A percentile compares a stretch with the other conserved stretches of the same genome.
These are phyloP conservation scores for Clavaria fumosa DNA, from an alignment of 768 basidiomycete genomes.

Conservation along the genomic window DNA sequence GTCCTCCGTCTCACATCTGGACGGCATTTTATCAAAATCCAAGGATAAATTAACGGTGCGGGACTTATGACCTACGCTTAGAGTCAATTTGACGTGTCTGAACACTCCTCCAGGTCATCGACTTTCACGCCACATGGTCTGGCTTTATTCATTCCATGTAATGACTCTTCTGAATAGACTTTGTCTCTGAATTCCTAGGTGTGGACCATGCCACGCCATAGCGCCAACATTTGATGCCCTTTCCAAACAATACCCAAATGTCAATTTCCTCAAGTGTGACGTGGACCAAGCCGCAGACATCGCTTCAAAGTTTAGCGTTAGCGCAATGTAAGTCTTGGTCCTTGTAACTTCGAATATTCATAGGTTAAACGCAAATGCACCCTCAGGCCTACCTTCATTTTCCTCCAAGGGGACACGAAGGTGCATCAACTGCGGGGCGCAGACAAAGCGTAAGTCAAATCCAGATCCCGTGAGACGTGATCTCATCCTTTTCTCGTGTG, in stretches of 20 bases:
- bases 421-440: conserved; percentile 66
- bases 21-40: too few relatives aligned
- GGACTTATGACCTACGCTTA: too few relatives aligned
- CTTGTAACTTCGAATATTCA: background rate
- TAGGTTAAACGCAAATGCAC: background rate
- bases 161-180: background rate
- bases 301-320: conserved; percentile 41
- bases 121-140: conserved; percentile 78
- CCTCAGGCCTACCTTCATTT: conserved; percentile 70
- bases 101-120: conserved; percentile 53
- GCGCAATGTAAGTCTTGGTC: conserved; percentile 46
- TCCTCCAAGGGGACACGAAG: conserved; percentile 50
- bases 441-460: conserved; percentile 37
- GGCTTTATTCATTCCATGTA: conserved; percentile 7
- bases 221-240: conserved; percentile 62
- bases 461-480: too few relatives aligned
- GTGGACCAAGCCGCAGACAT: conserved; percentile 61
- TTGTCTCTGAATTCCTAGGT: conserved; percentile 32
- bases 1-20: too few relatives aligned
- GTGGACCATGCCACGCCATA: conserved; percentile 74
- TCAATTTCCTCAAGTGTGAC: conserved; percentile 77
- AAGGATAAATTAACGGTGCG: too few relatives aligned
- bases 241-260: conserved; percentile 48
- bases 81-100: too few relatives aligned
- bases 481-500: too few relatives aligned